phyloP scores from a whole-genome alignment of 2,329 filamentous ascomycete genomes.

The Proliferodiscus dingleyae region DNA sequence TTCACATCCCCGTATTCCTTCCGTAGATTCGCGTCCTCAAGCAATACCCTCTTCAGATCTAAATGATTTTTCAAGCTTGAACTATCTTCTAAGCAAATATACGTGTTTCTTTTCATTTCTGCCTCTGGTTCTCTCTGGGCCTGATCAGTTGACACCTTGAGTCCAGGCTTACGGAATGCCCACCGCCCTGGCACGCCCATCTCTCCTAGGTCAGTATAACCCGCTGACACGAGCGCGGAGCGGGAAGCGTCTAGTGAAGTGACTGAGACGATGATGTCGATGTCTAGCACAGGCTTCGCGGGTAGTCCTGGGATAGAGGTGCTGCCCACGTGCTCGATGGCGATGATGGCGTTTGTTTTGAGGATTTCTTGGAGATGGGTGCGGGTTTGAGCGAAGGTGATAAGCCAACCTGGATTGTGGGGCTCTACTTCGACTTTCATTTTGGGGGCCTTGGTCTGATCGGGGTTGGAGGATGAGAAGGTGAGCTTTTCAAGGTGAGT shows the following conservation, averaged over 20 bases:
- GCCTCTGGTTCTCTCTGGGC: background rate
- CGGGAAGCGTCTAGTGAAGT: slow-evolving; percentile 26
- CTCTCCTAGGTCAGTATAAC: slow-evolving; percentile 35
- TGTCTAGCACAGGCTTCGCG: slow-evolving; percentile 49
- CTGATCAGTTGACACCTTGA: background rate
- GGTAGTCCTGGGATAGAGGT: slow-evolving; percentile 45
- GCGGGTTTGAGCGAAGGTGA: slow-evolving; percentile 8
- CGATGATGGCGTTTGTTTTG: slow-evolving; percentile 13
- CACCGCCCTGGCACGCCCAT: slow-evolving; percentile 33
- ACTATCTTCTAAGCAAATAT: slow-evolving; percentile 33
- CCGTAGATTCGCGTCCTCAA: slow-evolving; percentile 28
- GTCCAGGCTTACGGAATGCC: slow-evolving; percentile 29
- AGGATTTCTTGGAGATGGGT: slow-evolving; percentile 9
- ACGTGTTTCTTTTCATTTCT: slow-evolving; percentile 32
- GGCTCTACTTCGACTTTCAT: slow-evolving; percentile 18
- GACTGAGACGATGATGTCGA: slow-evolving; percentile 42
- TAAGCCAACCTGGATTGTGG: slow-evolving; percentile 15
- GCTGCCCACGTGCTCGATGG: slow-evolving; percentile 44
- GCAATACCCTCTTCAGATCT: slow-evolving; percentile 33
- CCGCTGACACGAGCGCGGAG: slow-evolving; percentile 29
- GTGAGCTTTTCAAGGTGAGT: too few relatives aligned
- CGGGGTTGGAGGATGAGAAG: too few relatives aligned
- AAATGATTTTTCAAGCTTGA: slow-evolving; percentile 35
- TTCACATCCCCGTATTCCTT: slow-evolving; percentile 25
- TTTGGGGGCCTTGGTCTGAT: slow-evolving; percentile 1